Evolutionary conservation across 495 filamentous ascomycete species (phyloP).

Genomic region (Neurospora sp.): DNA sequence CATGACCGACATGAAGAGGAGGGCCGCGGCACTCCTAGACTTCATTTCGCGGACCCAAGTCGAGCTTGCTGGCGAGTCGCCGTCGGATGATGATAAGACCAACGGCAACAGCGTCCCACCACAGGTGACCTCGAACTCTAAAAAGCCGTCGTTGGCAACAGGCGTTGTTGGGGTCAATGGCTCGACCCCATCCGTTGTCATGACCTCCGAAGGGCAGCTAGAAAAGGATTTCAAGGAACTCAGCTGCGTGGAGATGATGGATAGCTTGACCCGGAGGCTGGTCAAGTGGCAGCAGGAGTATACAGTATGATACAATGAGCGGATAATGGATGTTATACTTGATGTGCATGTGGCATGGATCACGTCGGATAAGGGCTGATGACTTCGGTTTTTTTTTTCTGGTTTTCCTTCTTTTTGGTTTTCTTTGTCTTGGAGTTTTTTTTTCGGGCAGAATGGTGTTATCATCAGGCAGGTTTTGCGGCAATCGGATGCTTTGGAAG

Average conservation of each 20-base stretch:
- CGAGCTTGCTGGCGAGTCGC: constrained; percentile 60
- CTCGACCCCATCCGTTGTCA: not conserved
- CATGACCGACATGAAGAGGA: constrained; percentile 85
- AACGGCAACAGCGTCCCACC: not conserved
- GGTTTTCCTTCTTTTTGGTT: not conserved
- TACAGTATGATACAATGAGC: constrained; percentile 12
- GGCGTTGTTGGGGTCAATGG: not conserved
- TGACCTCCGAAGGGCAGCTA: constrained; percentile 2
- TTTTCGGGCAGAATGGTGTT: not conserved
- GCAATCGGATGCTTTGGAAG: not conserved
- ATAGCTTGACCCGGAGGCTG: constrained; percentile 60
- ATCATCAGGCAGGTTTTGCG: not conserved
- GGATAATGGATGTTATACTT: not conserved
- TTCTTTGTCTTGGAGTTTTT: not conserved
- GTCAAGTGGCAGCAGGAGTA: constrained; percentile 69
- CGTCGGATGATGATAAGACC: constrained; percentile 14
- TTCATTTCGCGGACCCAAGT: constrained; percentile 87
- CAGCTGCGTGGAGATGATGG: constrained; percentile 73
- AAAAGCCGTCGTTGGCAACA: constrained; percentile 2
- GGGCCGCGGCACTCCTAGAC: constrained; percentile 73
- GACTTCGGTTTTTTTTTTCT: not conserved
- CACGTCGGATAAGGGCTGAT: not conserved
- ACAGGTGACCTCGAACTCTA: not conserved
- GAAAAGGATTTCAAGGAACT: constrained; percentile 54
- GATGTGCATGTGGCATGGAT: not conserved